A percentile compares a stretch with the other conserved stretches of the same genome.
Conservation (phyloP, 768 basidiomycete genomes). For the Megacollybia marginata region DNA sequence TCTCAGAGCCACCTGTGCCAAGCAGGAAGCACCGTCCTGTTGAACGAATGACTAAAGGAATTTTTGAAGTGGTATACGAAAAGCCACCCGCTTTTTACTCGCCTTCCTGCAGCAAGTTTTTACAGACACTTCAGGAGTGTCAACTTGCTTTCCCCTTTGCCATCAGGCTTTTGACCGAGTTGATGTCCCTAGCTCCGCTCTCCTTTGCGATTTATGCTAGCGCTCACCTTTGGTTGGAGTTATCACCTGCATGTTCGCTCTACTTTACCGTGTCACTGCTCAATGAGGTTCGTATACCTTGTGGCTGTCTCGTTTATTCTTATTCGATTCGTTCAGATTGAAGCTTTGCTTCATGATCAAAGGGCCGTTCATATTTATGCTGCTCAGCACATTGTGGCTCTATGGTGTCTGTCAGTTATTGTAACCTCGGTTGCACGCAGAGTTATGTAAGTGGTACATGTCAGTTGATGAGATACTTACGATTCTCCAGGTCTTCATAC, state of each 20-base stretch:
- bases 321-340: background rate
- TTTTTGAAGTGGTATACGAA: background rate
- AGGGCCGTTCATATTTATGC: background rate
- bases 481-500: background rate
- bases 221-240: background rate
- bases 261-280: background rate
- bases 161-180: background rate
- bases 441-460: background rate
- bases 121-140: background rate
- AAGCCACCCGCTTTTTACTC: slow-evolving; percentile 5
- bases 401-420: background rate
- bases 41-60: background rate
- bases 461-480: background rate
- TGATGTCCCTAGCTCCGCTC: background rate
- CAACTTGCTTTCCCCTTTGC: background rate
- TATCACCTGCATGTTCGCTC: background rate
- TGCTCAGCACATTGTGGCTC: background rate
- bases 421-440: background rate
- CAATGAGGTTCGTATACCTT: background rate
- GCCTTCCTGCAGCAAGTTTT: slow-evolving; percentile 11
- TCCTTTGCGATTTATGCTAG: background rate
- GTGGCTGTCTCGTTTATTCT: background rate
- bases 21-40: background rate
- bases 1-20: background rate
- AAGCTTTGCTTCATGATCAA: background rate